Conservation (phyloP, 2,329 filamentous ascomycete genomes). For the Drechslerella dactyloides region DNA sequence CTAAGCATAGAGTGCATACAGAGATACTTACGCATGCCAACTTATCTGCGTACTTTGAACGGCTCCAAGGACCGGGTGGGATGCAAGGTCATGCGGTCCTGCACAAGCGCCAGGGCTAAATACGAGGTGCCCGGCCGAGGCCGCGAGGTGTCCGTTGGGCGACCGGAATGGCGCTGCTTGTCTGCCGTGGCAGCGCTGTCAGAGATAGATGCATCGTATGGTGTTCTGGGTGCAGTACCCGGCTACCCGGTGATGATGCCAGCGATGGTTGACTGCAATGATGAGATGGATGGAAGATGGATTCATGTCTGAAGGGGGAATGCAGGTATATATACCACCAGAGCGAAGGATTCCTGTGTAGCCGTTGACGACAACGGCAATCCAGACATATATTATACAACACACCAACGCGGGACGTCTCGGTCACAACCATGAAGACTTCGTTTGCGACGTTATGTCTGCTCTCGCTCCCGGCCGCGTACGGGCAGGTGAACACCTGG, state of each 20-base stretch:
- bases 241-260: background rate
- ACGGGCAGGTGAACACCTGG: slow-evolving; percentile 21
- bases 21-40: too few relatives aligned
- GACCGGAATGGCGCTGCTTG: slow-evolving; percentile 27
- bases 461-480: background rate
- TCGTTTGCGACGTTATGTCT: background rate
- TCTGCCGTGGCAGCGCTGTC: slow-evolving; percentile 6
- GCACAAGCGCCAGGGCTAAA: background rate
- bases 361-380: slow-evolving; percentile 1
- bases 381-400: slow-evolving; percentile 4
- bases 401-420: too few relatives aligned
- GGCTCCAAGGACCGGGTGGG: background rate
- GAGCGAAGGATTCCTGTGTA: background rate
- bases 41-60: background rate
- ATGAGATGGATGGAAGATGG: too few relatives aligned
- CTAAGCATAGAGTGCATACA: too few relatives aligned
- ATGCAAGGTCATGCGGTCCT: background rate
- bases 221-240: background rate
- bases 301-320: too few relatives aligned
- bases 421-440: slow-evolving; percentile 6
- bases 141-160: background rate
- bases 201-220: background rate
- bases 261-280: background rate
- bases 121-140: background rate
- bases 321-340: too few relatives aligned